phyloP scores from a whole-genome alignment of 176 grass and related monocot species.

The Guadua angustifolia region DNA sequence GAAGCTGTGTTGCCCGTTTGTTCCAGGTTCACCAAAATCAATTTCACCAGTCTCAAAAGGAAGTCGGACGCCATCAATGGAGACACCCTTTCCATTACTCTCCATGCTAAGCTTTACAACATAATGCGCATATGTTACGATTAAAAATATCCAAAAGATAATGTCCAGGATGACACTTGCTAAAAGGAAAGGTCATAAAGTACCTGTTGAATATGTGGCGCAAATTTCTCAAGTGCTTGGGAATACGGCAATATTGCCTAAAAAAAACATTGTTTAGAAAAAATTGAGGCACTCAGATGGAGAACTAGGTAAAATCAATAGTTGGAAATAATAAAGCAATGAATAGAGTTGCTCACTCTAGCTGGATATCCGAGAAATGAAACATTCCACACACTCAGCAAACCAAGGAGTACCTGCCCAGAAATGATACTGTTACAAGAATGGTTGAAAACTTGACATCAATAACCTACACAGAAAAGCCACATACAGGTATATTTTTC shows the following conservation, averaged over 20 bases:
- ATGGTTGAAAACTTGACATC: slow-evolving; percentile 32
- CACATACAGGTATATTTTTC: slow-evolving; percentile 93
- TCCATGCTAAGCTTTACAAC: slow-evolving; percentile 95
- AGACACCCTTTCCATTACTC: slow-evolving; percentile 98
- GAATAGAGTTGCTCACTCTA: slow-evolving; percentile 58
- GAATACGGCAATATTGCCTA: slow-evolving; percentile 96
- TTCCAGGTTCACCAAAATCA: slow-evolving; percentile 99
- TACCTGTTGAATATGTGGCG: slow-evolving; percentile 99
- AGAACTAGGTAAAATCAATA: slow-evolving; percentile 6
- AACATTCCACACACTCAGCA: slow-evolving; percentile 98
- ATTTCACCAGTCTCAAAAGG: slow-evolving; percentile 88
- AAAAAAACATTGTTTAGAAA: slow-evolving; percentile 23
- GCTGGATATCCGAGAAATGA: slow-evolving; percentile 93
- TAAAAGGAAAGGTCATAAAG: slow-evolving; percentile 42
- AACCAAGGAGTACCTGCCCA: slow-evolving; percentile 90
- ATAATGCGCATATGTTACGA: slow-evolving; percentile 31
- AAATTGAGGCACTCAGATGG: slow-evolving; percentile 4
- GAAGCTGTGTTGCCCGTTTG: slow-evolving; percentile 99
- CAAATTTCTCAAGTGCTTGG: slow-evolving; percentile 96
- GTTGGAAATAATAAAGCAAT: slow-evolving; percentile 22
- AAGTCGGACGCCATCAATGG: slow-evolving; percentile 82
- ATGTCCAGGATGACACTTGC: background rate
- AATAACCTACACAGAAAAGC: slow-evolving; percentile 14
- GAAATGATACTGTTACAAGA: slow-evolving; percentile 40
- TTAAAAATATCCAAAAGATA: slow-evolving; percentile 35